Evolutionary conservation across 2,329 filamentous ascomycete genomes (phyloP), one percentile per base, ranked within the genome.

Genomic region (Colletotrichum musae): DNA sequence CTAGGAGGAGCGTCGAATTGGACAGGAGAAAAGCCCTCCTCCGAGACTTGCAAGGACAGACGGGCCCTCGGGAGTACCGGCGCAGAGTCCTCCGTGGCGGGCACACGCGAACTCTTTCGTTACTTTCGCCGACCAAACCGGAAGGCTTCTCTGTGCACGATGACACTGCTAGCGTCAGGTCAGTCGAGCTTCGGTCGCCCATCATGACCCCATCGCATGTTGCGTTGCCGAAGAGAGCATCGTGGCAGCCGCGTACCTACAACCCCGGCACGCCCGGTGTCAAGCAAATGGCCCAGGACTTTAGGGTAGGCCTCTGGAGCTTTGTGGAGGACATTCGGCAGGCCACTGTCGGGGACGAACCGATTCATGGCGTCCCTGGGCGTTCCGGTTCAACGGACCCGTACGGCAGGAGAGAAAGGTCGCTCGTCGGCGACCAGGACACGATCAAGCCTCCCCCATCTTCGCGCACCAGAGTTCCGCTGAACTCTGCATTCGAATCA

Each of bases 311-410:
- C 2, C 83, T 99, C 57, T 95, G 93, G 90, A 97, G 94, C 1
- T 99, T 99, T 80, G 90, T 97, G 69, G 96, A 98, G 78, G 96
- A 99, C 77, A 90, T 99, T 56, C 89, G 95, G 73, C 96, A 98
- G 80, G 97, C 95, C 15, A 97, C 96, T 0, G 94, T 99, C 6
- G 96, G 96, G 26, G 96, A 99, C 63, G 96, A 99, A 82, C 93
- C 91, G 16, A 89, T 94, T 71, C 90, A 86, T 70, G 91, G 89
- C 15, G 77, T 72, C 43, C 62, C 39, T 73, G 74, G 58, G 73
- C 64, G 64, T n/a, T 54, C 58, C 9, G 62, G 57, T 47, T 61
- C 60, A 13, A 62, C 63, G 3, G 70, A 71, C 24, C 47, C 52
- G 15, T 24, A 62, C 9, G 61, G 57, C 16, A 60, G 69, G 32